These are phyloP conservation scores for Cadophora malorum DNA, from an alignment of 2,329 filamentous ascomycete species.

Conservation along the genomic window DNA sequence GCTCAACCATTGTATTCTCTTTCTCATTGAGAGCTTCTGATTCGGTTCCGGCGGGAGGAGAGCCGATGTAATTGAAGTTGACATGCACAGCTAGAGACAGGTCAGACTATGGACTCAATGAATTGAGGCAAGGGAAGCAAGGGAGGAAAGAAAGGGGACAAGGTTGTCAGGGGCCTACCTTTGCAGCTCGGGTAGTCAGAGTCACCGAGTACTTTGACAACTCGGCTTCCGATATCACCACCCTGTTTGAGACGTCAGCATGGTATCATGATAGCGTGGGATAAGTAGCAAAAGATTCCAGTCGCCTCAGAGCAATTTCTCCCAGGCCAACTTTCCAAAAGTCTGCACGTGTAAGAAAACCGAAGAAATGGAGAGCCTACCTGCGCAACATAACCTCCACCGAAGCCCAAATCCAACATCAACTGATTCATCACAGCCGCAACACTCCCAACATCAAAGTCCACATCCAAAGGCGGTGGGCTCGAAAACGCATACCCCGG, in stretches of 20 bases:
- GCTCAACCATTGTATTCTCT: conserved; percentile 49
- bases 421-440: conserved; percentile 26
- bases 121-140: neutral
- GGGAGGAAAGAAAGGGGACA: neutral
- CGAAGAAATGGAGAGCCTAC: neutral
- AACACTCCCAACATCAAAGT: conserved; percentile 43
- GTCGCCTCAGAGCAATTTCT: too few relatives aligned
- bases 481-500: conserved; percentile 37
- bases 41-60: conserved; percentile 30
- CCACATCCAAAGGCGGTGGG: conserved; percentile 39
- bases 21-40: conserved; percentile 29
- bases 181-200: conserved; percentile 29
- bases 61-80: conserved; percentile 16
- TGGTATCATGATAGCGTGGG: neutral
- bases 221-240: conserved; percentile 34
- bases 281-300: too few relatives aligned
- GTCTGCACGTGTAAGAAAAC: too few relatives aligned
- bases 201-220: conserved; percentile 26
- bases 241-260: conserved; percentile 3
- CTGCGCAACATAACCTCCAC: conserved; percentile 42
- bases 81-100: conserved; percentile 11
- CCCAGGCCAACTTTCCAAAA: too few relatives aligned
- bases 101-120: neutral
- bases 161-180: conserved; percentile 41
- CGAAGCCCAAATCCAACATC: conserved; percentile 33